Evolutionary conservation across 495 filamentous ascomycete genomes (phyloP), one percentile per base, ranked within the genome.

Genomic region (Chaetomidium leptoderma): DNA sequence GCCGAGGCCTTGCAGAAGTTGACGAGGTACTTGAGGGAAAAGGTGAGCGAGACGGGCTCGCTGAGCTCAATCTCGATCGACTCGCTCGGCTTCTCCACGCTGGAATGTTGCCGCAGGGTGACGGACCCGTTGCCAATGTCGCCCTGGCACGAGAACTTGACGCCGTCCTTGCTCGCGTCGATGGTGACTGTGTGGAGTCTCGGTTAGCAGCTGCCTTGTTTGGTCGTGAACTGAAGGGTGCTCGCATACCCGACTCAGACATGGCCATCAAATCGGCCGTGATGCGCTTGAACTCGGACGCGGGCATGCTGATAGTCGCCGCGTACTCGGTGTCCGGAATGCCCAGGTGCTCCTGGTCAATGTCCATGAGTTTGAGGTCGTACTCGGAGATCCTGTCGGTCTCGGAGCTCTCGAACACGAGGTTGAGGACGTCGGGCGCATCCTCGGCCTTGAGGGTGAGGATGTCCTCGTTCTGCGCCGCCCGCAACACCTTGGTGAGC

Each of bases 301-400:
- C 82, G 7, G 95, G 93, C 91, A 99, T 90, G 55, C 79, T 80
- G 54, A 97, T 86, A 27, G 87, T 92, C 36, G 95, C 92, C 39
- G 90, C 87, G 68, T 99, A 99, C 64, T 97, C 93, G 13, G 95
- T 99, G 62, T 97, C 95, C 27, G 93, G 93, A 69, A 99, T 99
- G 42, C 93, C 93, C 76, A 99, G 74, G 73, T 99, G 93, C 78
- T 99, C 93, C 76, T 99, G 93, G 75, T 99, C 93, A 72, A 99
- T 97, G 73, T 99, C 93, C 95, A 99, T 99, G 61, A 99, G 82
- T 84, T 99, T 99, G 77, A 99, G 87, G 75, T 99, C 93, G 73
- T 97, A 99, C 75, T 97, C 93, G 78, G 89, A 93, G 59, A 97
- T 82, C 49, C 93, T 78, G 72, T 99, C 93, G 62, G 83, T 90